Percentiles rank a stretch among this genome's conserved stretches.
Evolutionary conservation across 179 eudicot genomes (phyloP).

Genomic region (Spergularia azorica): DNA sequence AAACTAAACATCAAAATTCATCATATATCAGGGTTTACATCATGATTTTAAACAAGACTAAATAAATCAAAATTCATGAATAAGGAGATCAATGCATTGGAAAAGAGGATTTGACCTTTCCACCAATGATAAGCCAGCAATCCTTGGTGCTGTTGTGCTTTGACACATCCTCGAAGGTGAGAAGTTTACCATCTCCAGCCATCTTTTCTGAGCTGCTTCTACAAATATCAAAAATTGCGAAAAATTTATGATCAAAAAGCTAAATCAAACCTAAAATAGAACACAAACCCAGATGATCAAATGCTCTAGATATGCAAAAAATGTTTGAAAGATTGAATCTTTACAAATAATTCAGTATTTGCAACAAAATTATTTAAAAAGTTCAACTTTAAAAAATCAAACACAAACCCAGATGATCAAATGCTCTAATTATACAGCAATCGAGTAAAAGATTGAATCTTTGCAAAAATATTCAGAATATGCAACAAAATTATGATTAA

Average conservation of each 20-base stretch:
- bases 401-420: conserved; percentile 11
- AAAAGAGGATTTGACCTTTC: conserved; percentile 59
- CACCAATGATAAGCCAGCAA: conserved; percentile 69
- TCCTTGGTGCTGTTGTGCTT: conserved; percentile 58
- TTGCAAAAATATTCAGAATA: neutral
- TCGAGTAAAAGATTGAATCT: conserved; percentile 14
- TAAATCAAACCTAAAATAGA: neutral
- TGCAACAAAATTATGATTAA: too few relatives aligned
- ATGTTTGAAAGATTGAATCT: conserved; percentile 15
- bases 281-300: conserved; percentile 11
- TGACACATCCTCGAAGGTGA: conserved; percentile 57
- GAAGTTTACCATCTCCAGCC: conserved; percentile 60
- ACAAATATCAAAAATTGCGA: neutral
- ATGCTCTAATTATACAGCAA: neutral
- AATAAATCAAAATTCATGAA: neutral
- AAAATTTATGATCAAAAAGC: neutral
- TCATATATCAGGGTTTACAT: neutral
- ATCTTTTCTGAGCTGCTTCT: conserved; percentile 27
- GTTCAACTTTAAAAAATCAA: neutral
- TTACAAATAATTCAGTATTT: neutral
- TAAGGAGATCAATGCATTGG: conserved; percentile 2
- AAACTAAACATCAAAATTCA: neutral
- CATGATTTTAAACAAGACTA: neutral
- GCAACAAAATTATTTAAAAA: too few relatives aligned
- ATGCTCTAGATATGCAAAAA: neutral